These are phyloP conservation scores for Lipomyces kockii DNA, from an alignment of 805 yeast genomes.

Conservation along the genomic window DNA sequence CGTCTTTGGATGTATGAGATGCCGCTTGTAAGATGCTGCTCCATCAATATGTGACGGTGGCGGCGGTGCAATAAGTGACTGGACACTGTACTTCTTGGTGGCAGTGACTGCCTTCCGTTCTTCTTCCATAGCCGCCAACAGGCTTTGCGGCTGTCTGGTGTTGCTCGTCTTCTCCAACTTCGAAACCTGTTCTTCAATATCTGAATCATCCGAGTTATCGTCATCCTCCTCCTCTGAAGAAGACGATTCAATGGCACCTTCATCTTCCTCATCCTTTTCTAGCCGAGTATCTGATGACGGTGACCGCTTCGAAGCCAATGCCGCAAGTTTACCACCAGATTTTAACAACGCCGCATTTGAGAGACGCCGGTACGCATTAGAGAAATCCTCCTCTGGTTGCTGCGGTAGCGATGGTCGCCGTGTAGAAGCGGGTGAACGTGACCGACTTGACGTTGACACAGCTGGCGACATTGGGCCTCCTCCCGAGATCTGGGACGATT, in stretches of 20 bases:
- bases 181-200: constrained; percentile 25
- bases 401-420: constrained; percentile 16
- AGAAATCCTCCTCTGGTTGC: constrained; percentile 28
- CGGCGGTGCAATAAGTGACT: constrained; percentile 39
- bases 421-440: constrained; percentile 19
- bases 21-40: constrained; percentile 62
- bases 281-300: constrained; percentile 31
- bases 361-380: constrained; percentile 36
- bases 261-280: constrained; percentile 37
- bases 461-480: constrained; percentile 25
- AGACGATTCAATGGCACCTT: constrained; percentile 38
- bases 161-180: neutral
- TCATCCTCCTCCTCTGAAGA: constrained; percentile 33
- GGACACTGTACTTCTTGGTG: constrained; percentile 35
- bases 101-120: constrained; percentile 40
- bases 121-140: constrained; percentile 42
- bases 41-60: constrained; percentile 45
- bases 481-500: constrained; percentile 14
- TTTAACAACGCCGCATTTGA: constrained; percentile 36
- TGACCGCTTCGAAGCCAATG: constrained; percentile 23
- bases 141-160: constrained; percentile 35
- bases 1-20: constrained; percentile 63
- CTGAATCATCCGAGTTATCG: constrained; percentile 37
- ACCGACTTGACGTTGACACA: constrained; percentile 8
- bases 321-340: constrained; percentile 39